Evolutionary conservation across 2,329 filamentous ascomycete genomes (phyloP), one percentile per base, ranked within the genome.

Genomic region (Leptoxyphium fumago): DNA sequence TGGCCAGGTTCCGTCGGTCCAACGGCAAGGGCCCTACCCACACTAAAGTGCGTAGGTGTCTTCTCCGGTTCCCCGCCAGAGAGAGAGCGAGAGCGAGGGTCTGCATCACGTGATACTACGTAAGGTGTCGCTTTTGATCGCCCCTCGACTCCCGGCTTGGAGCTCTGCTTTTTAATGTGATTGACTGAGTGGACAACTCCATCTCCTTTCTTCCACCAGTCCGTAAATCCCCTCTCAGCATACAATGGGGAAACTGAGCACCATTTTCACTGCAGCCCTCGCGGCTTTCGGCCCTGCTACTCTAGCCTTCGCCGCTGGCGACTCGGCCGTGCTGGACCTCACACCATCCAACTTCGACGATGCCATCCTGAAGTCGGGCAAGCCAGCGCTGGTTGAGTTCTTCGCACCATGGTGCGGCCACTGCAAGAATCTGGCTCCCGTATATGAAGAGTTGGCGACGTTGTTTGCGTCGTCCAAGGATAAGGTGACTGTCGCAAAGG

Each of bases 351-450:
- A 95, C 72, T 98, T 98, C 64, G 89, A 96, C 71, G 70, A 81
- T 40, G 73, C 94, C 44, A 86, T 94, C 51, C 74, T 94, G 48
- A 78, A 93, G 63, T 89, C 84, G 39, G 87, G 87, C 65, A 96
- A 94, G 72, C 89, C 91, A 38, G 88, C 91, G 0, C 80, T 98
- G 21, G 87, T 96, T 56, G 88, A 96, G 65, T 98, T 98, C 76
- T 96, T 94, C 61, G 91, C 91, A 29, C 88, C 89, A 18, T 98
- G 91, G 91, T 98, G 91, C 61, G 93, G 91, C 29, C 91, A 98
- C 74, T 98, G 91, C 85, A 96, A 96, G 77, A 94, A 71, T 60
- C 82, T 98, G 29, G 91, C 91, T 13, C 93, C 91, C 41, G 72
- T 93, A 47, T 98, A 93, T 66, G 91, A 98, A 64, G 84, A 98